Base-by-base conservation (phyloP, 345 rosid genomes). In the Lumnitzera littorea region DNA sequence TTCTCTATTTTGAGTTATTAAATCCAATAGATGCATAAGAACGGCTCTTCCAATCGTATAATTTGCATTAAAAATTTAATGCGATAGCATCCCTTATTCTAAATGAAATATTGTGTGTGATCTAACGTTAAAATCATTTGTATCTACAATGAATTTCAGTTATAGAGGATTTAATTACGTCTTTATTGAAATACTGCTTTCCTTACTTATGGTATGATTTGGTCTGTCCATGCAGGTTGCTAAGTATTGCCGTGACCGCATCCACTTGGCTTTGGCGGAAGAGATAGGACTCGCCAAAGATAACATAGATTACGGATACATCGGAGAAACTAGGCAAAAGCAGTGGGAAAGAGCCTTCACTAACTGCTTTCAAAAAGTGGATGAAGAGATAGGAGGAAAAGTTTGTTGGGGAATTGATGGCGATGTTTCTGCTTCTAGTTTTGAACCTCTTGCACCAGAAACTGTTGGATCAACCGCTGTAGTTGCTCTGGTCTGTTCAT, bases 381-480 rank as follows among this genome's bases (percentile, higher is more conserved):
- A 92, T 66, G 71, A 70, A 62, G 96, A 89, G 73, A 75, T 87
- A 46, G 87, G 86, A 57, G 96, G 96, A 56, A 78, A 83, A 29
- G 70, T 66, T 60, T 68, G 67, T 62, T 62, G 79, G 72, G 51
- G 20, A 20, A 46, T 36, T 5, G 57, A 64, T 31, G 80, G 58
- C 8, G 74, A 73, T 60, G 66, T 66, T 66, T 68, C 73, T 62
- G 70, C 65, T 56, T 63, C 71, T 58, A 76, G 67, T 67, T 66
- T 53, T 23, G 75, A 74, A 50, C 85, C 90, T 53, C 70, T 87
- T 75, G 88, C 96, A 61, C 86, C 96, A 0, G 96, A 89, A 80
- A 92, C 94, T 15, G 91, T 84, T 7, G 98, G 98, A 61, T 92
- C 98, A 31, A 92, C 98, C 43, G 96, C 98, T 65, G 88, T 89